These are phyloP conservation scores for Fraxinus quadrangulata DNA, from an alignment of 257 asterid genomes.

Conservation along the genomic window DNA sequence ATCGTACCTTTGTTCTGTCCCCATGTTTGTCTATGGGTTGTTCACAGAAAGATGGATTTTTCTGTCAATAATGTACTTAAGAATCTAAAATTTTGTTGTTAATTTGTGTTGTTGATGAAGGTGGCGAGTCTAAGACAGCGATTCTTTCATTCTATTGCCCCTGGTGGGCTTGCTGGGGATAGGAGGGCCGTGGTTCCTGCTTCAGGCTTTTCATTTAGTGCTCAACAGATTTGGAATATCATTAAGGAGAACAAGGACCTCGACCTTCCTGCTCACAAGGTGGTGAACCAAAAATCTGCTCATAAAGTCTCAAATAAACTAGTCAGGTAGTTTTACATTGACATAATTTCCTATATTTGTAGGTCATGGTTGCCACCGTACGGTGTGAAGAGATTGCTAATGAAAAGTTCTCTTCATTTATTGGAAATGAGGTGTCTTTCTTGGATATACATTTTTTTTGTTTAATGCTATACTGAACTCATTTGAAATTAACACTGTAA, in stretches of 20 bases:
- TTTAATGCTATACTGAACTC: background rate
- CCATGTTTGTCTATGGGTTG: conserved; percentile 8
- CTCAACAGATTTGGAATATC: conserved; percentile 81
- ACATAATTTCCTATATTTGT: conserved; percentile 25
- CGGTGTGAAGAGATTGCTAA: conserved; percentile 78
- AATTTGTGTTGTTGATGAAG: conserved; percentile 39
- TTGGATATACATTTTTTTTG: conserved; percentile 10
- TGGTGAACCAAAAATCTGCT: conserved; percentile 32
- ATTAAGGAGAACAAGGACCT: conserved; percentile 93
- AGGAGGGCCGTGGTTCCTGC: conserved; percentile 93
- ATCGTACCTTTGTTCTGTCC: conserved; percentile 10
- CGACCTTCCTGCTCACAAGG: conserved; percentile 93
- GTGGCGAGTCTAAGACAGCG: conserved; percentile 74
- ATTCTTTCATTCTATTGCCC: conserved; percentile 77
- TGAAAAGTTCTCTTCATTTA: conserved; percentile 53
- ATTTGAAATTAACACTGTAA: conserved; percentile 2
- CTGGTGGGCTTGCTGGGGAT: conserved; percentile 96
- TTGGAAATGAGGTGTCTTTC: conserved; percentile 51
- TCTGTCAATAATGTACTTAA: conserved; percentile 2
- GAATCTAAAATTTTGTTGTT: conserved; percentile 20
- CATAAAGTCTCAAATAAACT: conserved; percentile 23
- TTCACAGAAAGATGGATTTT: conserved; percentile 28
- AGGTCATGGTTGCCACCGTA: conserved; percentile 79
- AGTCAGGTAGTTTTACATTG: conserved; percentile 19
- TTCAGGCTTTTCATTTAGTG: conserved; percentile 85